phyloP scores from a whole-genome alignment of 257 asterid species.

The Knoxia roxburghii region DNA sequence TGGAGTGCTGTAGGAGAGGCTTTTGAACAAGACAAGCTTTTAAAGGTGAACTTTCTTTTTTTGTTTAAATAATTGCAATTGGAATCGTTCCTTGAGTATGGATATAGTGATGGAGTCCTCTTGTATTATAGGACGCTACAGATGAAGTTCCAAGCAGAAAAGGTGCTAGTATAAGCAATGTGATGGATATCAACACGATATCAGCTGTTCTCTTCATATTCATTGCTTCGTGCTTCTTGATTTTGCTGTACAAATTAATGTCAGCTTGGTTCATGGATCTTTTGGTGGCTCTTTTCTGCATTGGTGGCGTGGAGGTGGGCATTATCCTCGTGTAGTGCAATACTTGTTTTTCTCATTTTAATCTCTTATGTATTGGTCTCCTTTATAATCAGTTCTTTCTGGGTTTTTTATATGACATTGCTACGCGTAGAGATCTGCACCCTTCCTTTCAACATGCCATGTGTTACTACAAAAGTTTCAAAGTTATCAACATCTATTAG shows the following conservation, averaged over 20 bases:
- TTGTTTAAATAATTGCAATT: background rate
- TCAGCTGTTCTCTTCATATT: conserved; percentile 73
- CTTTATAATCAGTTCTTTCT: background rate
- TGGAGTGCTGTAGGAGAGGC: conserved; percentile 85
- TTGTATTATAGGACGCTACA: conserved; percentile 50
- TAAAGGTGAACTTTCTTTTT: conserved; percentile 46
- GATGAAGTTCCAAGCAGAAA: conserved; percentile 50
- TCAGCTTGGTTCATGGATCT: conserved; percentile 78
- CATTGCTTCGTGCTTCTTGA: conserved; percentile 80
- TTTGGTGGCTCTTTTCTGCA: conserved; percentile 77
- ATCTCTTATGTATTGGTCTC: background rate
- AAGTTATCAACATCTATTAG: background rate
- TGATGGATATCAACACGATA: conserved; percentile 66
- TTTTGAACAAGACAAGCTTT: conserved; percentile 65
- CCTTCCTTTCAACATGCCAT: background rate
- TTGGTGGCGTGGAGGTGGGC: conserved; percentile 84
- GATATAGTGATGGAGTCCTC: conserved; percentile 14
- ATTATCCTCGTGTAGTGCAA: conserved; percentile 7
- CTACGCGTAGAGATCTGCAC: background rate
- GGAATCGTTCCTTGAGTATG: conserved; percentile 7
- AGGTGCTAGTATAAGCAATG: conserved; percentile 44
- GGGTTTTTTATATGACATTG: background rate
- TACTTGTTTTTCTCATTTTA: background rate
- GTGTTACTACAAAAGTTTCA: background rate
- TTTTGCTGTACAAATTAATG: conserved; percentile 73